Evolutionary conservation across 176 grass and related monocot genomes (phyloP).

Genomic region (Musa itinerans): DNA sequence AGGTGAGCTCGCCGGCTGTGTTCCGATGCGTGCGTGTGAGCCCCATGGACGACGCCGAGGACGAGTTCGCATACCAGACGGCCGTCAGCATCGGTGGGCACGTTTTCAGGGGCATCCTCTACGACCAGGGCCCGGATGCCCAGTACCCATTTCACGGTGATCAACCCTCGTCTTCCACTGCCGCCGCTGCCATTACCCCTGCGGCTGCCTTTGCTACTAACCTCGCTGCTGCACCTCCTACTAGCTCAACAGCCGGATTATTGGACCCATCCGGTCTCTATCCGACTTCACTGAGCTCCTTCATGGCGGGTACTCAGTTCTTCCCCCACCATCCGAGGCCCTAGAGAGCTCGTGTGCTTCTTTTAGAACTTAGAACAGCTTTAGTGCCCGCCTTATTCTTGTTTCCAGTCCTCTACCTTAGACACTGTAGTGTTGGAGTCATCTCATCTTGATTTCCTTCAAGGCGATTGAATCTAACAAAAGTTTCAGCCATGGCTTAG

Average conservation of each 20-base stretch:
- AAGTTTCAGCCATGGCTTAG: not conserved
- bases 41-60: constrained; percentile 72
- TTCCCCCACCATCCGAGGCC: constrained; percentile 93
- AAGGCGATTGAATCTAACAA: not conserved
- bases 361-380: too few relatives aligned
- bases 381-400: not conserved
- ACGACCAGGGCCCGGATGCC: constrained; percentile 70
- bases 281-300: constrained; percentile 79
- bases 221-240: constrained; percentile 2
- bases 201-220: constrained; percentile 3
- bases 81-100: constrained; percentile 86
- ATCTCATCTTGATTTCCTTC: not conserved
- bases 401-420: not conserved
- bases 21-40: constrained; percentile 89
- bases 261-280: constrained; percentile 64
- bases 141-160: constrained; percentile 25
- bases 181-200: not conserved
- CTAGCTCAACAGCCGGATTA: constrained; percentile 33
- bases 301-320: constrained; percentile 89
- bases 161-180: constrained; percentile 44
- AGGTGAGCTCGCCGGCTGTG: constrained; percentile 77
- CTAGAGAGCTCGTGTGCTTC: constrained; percentile 9
- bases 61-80: constrained; percentile 92
- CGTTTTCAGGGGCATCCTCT: constrained; percentile 86
- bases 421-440: not conserved